phyloP scores from a whole-genome alignment of 768 basidiomycete species.

The Trametes punicea region DNA sequence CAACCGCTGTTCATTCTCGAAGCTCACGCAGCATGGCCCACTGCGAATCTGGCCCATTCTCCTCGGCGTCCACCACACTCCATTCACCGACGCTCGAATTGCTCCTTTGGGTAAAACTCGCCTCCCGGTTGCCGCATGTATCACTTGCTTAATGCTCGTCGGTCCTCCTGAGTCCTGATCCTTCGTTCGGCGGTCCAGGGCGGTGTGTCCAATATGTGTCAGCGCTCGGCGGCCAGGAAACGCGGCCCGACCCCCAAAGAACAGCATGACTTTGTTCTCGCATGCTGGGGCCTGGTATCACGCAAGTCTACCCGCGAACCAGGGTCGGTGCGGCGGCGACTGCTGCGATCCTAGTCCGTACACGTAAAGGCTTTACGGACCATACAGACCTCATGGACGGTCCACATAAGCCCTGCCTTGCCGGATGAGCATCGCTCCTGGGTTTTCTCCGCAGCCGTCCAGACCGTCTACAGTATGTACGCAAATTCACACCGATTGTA shows the following conservation, averaged over 20 bases:
- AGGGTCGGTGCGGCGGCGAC: conserved; percentile 3
- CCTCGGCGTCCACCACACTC: conserved; percentile 2
- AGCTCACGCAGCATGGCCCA: background rate
- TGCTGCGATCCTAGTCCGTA: too few relatives aligned
- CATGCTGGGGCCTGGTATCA: too few relatives aligned
- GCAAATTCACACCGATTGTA: conserved; percentile 3
- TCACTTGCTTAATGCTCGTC: conserved; percentile 6
- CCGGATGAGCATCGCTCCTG: background rate
- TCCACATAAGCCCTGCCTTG: background rate
- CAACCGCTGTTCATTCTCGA: background rate
- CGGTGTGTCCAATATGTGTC: background rate
- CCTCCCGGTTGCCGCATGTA: conserved; percentile 16
- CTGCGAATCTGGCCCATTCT: background rate
- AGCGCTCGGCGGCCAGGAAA: background rate
- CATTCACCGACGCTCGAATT: conserved; percentile 11
- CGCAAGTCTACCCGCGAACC: background rate
- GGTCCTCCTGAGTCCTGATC: background rate
- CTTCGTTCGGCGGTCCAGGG: background rate
- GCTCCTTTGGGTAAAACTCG: conserved; percentile 2
- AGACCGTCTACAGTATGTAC: background rate
- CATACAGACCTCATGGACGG: background rate
- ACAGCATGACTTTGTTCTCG: too few relatives aligned
- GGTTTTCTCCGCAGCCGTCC: background rate
- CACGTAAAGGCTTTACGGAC: background rate
- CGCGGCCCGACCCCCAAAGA: too few relatives aligned